Conservation (phyloP, 768 basidiomycete species). For the Mycena epipterygia region DNA sequence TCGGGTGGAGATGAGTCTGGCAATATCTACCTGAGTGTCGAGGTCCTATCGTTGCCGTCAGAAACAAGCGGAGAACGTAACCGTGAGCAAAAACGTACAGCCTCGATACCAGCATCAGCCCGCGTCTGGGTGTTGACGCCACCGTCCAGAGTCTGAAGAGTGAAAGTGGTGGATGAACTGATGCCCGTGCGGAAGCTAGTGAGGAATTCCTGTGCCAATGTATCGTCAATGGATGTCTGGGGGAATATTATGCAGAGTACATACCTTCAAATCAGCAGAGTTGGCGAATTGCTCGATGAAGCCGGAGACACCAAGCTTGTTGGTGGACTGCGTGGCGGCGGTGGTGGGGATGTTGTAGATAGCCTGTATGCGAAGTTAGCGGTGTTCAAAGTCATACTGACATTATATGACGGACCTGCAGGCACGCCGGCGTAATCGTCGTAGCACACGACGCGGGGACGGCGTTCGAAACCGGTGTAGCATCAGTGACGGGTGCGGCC, state of each 20-base stretch:
- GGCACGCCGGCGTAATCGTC: slow-evolving; percentile 37
- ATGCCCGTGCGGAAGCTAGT: slow-evolving; percentile 47
- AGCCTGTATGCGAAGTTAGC: background rate
- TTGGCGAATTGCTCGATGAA: slow-evolving; percentile 34
- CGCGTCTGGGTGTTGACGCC: slow-evolving; percentile 49
- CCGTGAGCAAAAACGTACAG: slow-evolving; percentile 17
- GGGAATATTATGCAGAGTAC: background rate
- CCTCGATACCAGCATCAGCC: slow-evolving; percentile 49
- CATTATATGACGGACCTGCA: slow-evolving; percentile 27
- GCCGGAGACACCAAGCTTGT: slow-evolving; percentile 39
- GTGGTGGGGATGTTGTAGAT: slow-evolving; percentile 43
- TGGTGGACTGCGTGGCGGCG: slow-evolving; percentile 31
- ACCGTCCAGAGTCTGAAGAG: slow-evolving; percentile 51
- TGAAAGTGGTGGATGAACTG: slow-evolving; percentile 46
- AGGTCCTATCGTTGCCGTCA: slow-evolving; percentile 33
- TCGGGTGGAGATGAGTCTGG: background rate
- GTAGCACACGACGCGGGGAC: slow-evolving; percentile 38
- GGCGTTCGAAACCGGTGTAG: slow-evolving; percentile 9
- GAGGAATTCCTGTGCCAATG: slow-evolving; percentile 41
- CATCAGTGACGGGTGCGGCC: background rate
- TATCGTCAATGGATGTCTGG: slow-evolving; percentile 30
- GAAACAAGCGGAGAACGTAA: background rate
- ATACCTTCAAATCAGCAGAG: slow-evolving; percentile 13
- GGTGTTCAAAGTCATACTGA: background rate
- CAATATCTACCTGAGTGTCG: slow-evolving; percentile 25